Evolutionary conservation across 2,329 filamentous ascomycete genomes (phyloP).

Genomic region (Fusarium veterinarium): DNA sequence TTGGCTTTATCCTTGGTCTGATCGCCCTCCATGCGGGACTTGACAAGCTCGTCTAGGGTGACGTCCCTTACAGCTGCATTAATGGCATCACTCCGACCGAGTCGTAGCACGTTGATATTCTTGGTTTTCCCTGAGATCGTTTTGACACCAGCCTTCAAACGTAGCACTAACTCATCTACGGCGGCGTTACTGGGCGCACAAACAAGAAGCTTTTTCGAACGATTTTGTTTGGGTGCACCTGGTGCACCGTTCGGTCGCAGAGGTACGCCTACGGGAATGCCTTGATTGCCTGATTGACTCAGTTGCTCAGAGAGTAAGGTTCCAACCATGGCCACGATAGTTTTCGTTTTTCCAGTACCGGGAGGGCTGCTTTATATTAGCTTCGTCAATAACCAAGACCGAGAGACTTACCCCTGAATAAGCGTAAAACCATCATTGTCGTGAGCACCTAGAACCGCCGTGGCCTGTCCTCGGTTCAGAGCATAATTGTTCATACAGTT

Average conservation of each 20-base stretch:
- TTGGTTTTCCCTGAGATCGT: slow-evolving; percentile 77
- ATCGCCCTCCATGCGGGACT: slow-evolving; percentile 73
- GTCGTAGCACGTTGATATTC: slow-evolving; percentile 86
- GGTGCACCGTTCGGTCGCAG: slow-evolving; percentile 43
- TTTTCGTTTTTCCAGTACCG: slow-evolving; percentile 98
- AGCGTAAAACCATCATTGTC: slow-evolving; percentile 98
- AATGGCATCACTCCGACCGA: slow-evolving; percentile 92
- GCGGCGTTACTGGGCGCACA: slow-evolving; percentile 99
- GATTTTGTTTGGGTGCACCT: slow-evolving; percentile 43
- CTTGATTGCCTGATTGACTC: slow-evolving; percentile 49
- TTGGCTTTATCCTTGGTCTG: slow-evolving; percentile 68
- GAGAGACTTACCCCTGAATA: slow-evolving; percentile 78
- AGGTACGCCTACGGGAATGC: slow-evolving; percentile 48
- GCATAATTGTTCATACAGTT: slow-evolving; percentile 80
- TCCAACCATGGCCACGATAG: slow-evolving; percentile 95
- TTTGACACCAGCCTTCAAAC: slow-evolving; percentile 88
- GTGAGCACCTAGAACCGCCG: slow-evolving; percentile 89
- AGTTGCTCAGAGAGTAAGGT: slow-evolving; percentile 67
- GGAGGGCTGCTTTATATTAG: slow-evolving; percentile 73
- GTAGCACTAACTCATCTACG: slow-evolving; percentile 93
- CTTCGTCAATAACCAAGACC: background rate
- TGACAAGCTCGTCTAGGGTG: slow-evolving; percentile 91
- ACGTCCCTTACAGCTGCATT: slow-evolving; percentile 90
- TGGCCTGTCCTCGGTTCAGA: slow-evolving; percentile 89
- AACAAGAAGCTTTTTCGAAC: slow-evolving; percentile 86